Evolutionary conservation across 1,139 yeast genomes (phyloP).

Genomic region (Pichia sp.): DNA sequence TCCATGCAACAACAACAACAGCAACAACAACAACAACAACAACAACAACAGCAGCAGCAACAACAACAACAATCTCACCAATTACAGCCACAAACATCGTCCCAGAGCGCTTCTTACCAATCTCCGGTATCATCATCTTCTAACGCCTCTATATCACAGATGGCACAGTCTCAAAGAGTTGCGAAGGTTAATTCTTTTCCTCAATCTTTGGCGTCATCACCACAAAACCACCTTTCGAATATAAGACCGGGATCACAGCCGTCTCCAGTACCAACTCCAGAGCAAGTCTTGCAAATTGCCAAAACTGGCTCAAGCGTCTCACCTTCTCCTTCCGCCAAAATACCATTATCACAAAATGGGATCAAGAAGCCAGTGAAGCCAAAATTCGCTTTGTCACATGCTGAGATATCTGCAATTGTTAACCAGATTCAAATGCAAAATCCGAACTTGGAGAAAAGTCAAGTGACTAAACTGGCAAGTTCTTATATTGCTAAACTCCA

Average conservation of each 20-base stretch:
- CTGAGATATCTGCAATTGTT: conserved; percentile 67
- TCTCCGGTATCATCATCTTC: conserved; percentile 6
- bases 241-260: conserved; percentile 8
- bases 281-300: conserved; percentile 25
- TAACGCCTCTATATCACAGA: neutral
- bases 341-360: conserved; percentile 17
- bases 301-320: conserved; percentile 8
- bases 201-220: conserved; percentile 7
- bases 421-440: conserved; percentile 65
- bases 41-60: too few species aligned
- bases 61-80: conserved; percentile 2
- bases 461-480: conserved; percentile 69
- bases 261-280: conserved; percentile 28
- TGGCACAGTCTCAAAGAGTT: conserved; percentile 9
- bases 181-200: conserved; percentile 3
- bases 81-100: neutral
- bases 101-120: conserved; percentile 4
- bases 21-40: too few species aligned
- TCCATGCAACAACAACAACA: conserved; percentile 6
- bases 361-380: conserved; percentile 21
- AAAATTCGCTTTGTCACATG: conserved; percentile 47
- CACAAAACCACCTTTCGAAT: conserved; percentile 4
- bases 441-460: conserved; percentile 65
- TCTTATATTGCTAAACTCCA: conserved; percentile 60
- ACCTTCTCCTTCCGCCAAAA: conserved; percentile 14